These are phyloP conservation scores for Candida tetrigidarum DNA, from an alignment of 1,139 yeast species.

Conservation along the genomic window DNA sequence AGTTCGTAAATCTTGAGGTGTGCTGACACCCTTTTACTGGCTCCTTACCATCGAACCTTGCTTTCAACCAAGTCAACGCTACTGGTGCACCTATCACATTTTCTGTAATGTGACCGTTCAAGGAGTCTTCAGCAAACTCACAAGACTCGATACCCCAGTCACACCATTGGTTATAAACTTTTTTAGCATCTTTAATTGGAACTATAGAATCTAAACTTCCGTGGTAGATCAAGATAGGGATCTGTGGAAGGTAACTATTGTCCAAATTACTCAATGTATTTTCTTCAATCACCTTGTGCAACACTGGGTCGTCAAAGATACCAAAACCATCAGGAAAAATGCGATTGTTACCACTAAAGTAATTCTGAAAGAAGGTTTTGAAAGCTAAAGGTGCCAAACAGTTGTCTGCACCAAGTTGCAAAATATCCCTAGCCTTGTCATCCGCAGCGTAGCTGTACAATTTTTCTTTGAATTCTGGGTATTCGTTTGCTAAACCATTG, in stretches of 20 bases:
- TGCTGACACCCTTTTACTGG: slow-evolving; percentile 34
- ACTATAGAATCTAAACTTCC: slow-evolving; percentile 33
- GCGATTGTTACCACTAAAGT: too few relatives aligned
- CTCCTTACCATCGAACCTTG: slow-evolving; percentile 22
- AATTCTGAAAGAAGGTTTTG: too few relatives aligned
- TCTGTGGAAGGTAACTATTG: too few relatives aligned
- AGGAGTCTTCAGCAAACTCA: slow-evolving; percentile 29
- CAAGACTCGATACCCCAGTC: slow-evolving; percentile 31
- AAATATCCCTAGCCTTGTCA: too few relatives aligned
- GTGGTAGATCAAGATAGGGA: slow-evolving; percentile 40
- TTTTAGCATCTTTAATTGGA: slow-evolving; percentile 28
- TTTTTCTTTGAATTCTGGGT: slow-evolving; percentile 22
- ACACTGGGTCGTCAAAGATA: too few relatives aligned
- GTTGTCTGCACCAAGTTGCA: too few relatives aligned
- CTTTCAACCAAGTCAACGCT: slow-evolving; percentile 30
- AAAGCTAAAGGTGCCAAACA: too few relatives aligned
- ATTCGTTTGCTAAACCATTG: slow-evolving; percentile 30
- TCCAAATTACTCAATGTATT: too few relatives aligned
- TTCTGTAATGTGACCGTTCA: slow-evolving; percentile 33
- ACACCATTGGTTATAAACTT: slow-evolving; percentile 37
- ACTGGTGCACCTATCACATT: slow-evolving; percentile 32
- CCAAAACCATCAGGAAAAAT: too few relatives aligned
- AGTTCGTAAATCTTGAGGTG: slow-evolving; percentile 26
- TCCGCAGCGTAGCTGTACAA: too few relatives aligned
- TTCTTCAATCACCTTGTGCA: too few relatives aligned